Evolutionary conservation across 352 stramenopile species (phyloP).

Genomic region (Pythium scleroteichum): DNA sequence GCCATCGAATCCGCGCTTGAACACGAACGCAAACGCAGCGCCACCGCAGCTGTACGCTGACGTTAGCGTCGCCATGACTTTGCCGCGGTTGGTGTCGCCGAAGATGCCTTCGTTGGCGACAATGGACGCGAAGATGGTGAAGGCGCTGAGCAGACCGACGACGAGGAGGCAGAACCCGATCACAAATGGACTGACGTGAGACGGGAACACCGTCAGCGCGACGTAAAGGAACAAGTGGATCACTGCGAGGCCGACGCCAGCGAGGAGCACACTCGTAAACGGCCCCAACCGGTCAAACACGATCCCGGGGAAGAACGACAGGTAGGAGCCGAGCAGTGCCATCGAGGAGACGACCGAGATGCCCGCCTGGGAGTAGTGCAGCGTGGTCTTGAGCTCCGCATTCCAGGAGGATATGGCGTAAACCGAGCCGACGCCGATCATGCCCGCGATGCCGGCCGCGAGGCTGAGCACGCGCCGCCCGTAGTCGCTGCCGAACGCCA

Average conservation of each 20-base stretch:
- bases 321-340: conserved; percentile 75
- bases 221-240: conserved; percentile 48
- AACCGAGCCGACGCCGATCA: conserved; percentile 73
- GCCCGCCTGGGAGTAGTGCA: conserved; percentile 71
- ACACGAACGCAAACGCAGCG: conserved; percentile 75
- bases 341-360: conserved; percentile 78
- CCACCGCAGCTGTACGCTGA: conserved; percentile 80
- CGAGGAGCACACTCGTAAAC: conserved; percentile 56
- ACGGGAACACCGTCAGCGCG: conserved; percentile 41
- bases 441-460: conserved; percentile 57
- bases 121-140: conserved; percentile 76
- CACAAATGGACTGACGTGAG: conserved; percentile 42
- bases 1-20: conserved; percentile 56
- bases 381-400: conserved; percentile 71
- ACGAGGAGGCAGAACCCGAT: conserved; percentile 57
- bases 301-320: conserved; percentile 71
- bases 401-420: conserved; percentile 87
- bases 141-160: conserved; percentile 69
- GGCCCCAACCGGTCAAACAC: conserved; percentile 71
- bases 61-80: conserved; percentile 71
- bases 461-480: conserved; percentile 41
- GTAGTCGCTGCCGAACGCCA: conserved; percentile 8
- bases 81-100: conserved; percentile 63
- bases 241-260: conserved; percentile 39
- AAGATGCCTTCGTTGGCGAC: conserved; percentile 82